Conservation (phyloP, 2,329 filamentous ascomycete genomes). For the Aureobasidium namibiae region DNA sequence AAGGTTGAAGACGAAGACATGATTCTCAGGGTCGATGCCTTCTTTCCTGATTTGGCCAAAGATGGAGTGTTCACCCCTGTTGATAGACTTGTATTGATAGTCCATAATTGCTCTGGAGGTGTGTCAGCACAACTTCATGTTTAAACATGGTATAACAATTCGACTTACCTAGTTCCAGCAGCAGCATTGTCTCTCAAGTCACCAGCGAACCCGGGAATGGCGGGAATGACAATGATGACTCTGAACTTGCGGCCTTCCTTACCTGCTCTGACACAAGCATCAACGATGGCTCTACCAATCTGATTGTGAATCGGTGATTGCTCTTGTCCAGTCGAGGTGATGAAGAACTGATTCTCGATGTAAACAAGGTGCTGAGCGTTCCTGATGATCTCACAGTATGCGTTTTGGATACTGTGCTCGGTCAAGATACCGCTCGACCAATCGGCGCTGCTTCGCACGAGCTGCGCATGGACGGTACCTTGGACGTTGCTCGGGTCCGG, state of each 20-base stretch:
- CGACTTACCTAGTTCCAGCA: constrained; percentile 52
- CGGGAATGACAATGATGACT: constrained; percentile 82
- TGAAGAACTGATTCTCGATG: constrained; percentile 99
- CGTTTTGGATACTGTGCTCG: constrained; percentile 81
- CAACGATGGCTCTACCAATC: constrained; percentile 81
- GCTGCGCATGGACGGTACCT: constrained; percentile 71
- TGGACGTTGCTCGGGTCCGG: constrained; percentile 38
- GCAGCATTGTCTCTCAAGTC: constrained; percentile 79
- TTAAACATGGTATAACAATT: no score
- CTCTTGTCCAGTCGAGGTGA: constrained; percentile 83
- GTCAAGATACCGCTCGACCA: constrained; percentile 88
- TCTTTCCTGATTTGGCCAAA: constrained; percentile 66
- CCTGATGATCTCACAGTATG: constrained; percentile 75
- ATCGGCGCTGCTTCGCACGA: constrained; percentile 84
- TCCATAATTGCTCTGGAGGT: constrained; percentile 78
- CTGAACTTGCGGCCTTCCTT: constrained; percentile 82
- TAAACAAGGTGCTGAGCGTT: constrained; percentile 90
- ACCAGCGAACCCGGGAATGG: constrained; percentile 88
- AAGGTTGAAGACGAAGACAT: constrained; percentile 92
- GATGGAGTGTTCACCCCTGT: constrained; percentile 84
- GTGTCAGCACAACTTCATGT: not conserved
- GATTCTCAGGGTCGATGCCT: constrained; percentile 67
- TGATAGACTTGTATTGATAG: constrained; percentile 95
- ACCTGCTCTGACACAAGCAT: constrained; percentile 72
- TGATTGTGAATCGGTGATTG: constrained; percentile 81